Conservation (phyloP, 2,329 filamentous ascomycete genomes). For the Triangularia setosa region DNA sequence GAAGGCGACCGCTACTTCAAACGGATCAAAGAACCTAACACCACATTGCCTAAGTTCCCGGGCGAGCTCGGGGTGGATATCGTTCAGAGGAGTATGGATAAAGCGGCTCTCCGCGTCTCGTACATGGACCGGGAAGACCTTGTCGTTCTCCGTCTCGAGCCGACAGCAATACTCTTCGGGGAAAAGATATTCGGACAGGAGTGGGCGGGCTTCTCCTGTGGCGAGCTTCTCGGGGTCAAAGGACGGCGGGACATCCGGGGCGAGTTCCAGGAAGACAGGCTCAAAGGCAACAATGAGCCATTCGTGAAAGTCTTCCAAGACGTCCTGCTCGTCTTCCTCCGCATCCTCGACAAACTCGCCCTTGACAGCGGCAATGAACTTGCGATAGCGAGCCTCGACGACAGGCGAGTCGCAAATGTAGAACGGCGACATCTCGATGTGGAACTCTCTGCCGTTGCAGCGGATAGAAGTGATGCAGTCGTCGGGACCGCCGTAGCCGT, state of each 20-base stretch:
- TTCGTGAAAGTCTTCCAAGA: slow-evolving; percentile 12
- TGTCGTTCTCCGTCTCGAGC: slow-evolving; percentile 16
- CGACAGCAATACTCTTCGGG: slow-evolving; percentile 14
- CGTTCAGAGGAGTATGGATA: slow-evolving; percentile 1
- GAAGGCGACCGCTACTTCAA: slow-evolving; percentile 13
- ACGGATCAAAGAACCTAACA: slow-evolving; percentile 17
- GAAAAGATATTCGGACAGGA: slow-evolving; percentile 19
- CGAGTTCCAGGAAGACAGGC: slow-evolving; percentile 15
- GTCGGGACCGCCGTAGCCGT: slow-evolving; percentile 1
- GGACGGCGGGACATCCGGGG: slow-evolving; percentile 15
- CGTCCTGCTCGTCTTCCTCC: slow-evolving; percentile 13
- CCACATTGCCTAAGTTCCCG: slow-evolving; percentile 7
- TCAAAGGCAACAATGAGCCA: slow-evolving; percentile 17
- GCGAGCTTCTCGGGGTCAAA: slow-evolving; percentile 17
- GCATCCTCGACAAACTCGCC: not conserved
- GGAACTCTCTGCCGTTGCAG: slow-evolving; percentile 17
- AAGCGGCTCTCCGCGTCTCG: slow-evolving; percentile 12
- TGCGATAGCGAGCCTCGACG: slow-evolving; percentile 14
- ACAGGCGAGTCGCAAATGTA: slow-evolving; percentile 15
- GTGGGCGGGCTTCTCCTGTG: slow-evolving; percentile 14
- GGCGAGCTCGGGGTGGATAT: slow-evolving; percentile 10
- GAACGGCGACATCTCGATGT: slow-evolving; percentile 15
- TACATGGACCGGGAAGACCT: slow-evolving; percentile 14
- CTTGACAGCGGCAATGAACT: slow-evolving; percentile 14
- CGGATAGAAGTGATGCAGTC: slow-evolving; percentile 19